These are phyloP conservation scores for Phytophthora syringae DNA, from an alignment of 352 stramenopile species.

Conservation along the genomic window DNA sequence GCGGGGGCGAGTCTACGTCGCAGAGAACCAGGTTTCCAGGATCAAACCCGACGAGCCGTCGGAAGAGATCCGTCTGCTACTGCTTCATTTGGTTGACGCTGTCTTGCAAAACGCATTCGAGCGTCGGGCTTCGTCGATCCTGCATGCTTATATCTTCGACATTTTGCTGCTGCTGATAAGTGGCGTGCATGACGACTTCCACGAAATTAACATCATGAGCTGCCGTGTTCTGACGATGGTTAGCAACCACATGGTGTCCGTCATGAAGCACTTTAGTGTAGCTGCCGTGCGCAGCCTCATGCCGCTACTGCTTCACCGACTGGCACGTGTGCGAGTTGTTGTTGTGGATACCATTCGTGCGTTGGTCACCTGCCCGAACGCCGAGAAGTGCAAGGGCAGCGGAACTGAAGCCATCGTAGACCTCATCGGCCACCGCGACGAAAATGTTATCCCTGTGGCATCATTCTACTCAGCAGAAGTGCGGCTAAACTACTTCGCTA, in stretches of 20 bases:
- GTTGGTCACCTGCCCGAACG: conserved; percentile 86
- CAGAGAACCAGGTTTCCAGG: conserved; percentile 42
- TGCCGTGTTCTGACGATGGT: conserved; percentile 58
- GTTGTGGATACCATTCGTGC: conserved; percentile 83
- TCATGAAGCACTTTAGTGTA: conserved; percentile 95
- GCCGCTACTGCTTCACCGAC: conserved; percentile 91
- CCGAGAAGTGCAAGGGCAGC: conserved; percentile 94
- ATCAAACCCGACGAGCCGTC: conserved; percentile 69
- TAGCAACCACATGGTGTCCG: conserved; percentile 82
- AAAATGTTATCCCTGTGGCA: conserved; percentile 95
- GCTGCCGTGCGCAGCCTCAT: conserved; percentile 81
- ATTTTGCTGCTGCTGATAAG: conserved; percentile 71
- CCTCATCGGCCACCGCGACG: conserved; percentile 93
- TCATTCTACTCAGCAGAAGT: conserved; percentile 94
- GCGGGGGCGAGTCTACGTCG: conserved; percentile 67
- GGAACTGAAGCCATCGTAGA: conserved; percentile 95
- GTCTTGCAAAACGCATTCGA: conserved; percentile 64
- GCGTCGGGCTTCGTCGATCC: conserved; percentile 65
- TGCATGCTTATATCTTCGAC: conserved; percentile 86
- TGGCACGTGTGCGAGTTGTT: conserved; percentile 89
- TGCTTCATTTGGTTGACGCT: conserved; percentile 58
- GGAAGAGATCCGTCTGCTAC: conserved; percentile 76
- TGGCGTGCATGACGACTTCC: conserved; percentile 88
- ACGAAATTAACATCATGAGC: conserved; percentile 81
- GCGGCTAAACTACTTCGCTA: conserved; percentile 94